Base-by-base conservation (phyloP, 2,329 filamentous ascomycete genomes). In the Pezizomycotina sp. region DNA sequence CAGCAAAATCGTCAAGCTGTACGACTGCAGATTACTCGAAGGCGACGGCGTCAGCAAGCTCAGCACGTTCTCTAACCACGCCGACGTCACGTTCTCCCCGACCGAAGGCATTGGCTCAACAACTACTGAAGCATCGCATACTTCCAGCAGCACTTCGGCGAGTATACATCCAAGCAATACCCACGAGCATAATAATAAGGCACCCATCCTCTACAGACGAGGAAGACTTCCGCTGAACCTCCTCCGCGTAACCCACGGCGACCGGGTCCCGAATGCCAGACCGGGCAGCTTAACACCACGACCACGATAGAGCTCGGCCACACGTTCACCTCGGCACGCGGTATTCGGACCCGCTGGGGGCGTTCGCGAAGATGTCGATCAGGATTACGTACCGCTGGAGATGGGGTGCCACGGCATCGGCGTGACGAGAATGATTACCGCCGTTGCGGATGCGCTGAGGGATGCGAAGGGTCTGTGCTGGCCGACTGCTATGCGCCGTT, bases 391-490 rank as follows among this genome's bases (percentile, higher is more conserved):
- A 0, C 64, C 73, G 0, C 66, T 92, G 52, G 72, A 92, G 47
- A 98, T 98, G 89, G 89, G 89, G 36, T 98, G 89, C 55, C 82
- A 93, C 53, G 89, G 89, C 1, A 91, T 98, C 43, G 89, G 89
- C 2, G 72, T 98, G 12, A 92, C 83, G 4, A 76, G 89, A 27
- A 74, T 98, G 50, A 75, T 98, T 43, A 83, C 77, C 6, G 82
- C 89, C 1, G 71, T 89, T 1, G 84, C 84, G 1, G 76, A 86
- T 46, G 68, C 76, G 24, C 62, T 82, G 6, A 66, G 72, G 0
- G 81, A 92, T 48, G 53, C 65, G 2, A 68, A 62, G 52, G 89
- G 83, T 0, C 64, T 95, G 5, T 82, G 81, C 50, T 98, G 89
- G 89, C 89, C 89, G 1, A 65, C 74, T 4, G 72, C 63, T 6